Evolutionary conservation across 140 eudicot species (phyloP).

Genomic region (Erigeron philadelphicus): DNA sequence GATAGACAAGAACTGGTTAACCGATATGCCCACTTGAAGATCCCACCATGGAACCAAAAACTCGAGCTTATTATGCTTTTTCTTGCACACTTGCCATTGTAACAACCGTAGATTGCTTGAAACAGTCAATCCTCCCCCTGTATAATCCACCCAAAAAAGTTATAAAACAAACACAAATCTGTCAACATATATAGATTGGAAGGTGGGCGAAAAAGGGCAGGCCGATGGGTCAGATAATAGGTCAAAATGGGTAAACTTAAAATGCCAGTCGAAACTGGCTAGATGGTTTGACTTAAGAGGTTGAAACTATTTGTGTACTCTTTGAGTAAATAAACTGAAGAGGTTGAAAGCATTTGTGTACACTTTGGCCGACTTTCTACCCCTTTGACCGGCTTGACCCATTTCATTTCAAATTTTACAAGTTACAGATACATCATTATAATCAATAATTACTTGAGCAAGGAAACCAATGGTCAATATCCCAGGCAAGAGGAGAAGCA

Average conservation of each 20-base stretch:
- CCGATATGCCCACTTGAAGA: slow-evolving; percentile 81
- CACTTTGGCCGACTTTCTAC: background rate
- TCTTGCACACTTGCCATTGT: slow-evolving; percentile 95
- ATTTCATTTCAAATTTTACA: background rate
- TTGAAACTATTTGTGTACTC: background rate
- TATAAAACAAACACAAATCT: background rate
- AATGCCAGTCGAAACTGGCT: background rate
- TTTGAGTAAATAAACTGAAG: background rate
- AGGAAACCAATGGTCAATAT: slow-evolving; percentile 95
- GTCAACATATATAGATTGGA: background rate
- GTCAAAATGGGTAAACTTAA: background rate
- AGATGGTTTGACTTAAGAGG: background rate
- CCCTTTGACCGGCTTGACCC: background rate
- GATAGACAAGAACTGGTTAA: slow-evolving; percentile 85
- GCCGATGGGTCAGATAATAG: background rate
- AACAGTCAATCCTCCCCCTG: slow-evolving; percentile 97
- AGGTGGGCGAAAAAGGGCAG: background rate
- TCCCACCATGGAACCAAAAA: slow-evolving; percentile 99
- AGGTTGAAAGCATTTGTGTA: background rate
- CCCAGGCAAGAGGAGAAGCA: slow-evolving; percentile 97
- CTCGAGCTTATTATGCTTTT: slow-evolving; percentile 75
- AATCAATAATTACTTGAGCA: slow-evolving; percentile 63
- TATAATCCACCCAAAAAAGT: slow-evolving; percentile 16
- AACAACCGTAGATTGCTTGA: slow-evolving; percentile 80
- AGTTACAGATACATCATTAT: background rate